Percentiles rank a stretch among this genome's conserved stretches.
Evolutionary conservation across 73 alveolate genomes (phyloP).

Genomic region (Diophrys appendiculata): DNA sequence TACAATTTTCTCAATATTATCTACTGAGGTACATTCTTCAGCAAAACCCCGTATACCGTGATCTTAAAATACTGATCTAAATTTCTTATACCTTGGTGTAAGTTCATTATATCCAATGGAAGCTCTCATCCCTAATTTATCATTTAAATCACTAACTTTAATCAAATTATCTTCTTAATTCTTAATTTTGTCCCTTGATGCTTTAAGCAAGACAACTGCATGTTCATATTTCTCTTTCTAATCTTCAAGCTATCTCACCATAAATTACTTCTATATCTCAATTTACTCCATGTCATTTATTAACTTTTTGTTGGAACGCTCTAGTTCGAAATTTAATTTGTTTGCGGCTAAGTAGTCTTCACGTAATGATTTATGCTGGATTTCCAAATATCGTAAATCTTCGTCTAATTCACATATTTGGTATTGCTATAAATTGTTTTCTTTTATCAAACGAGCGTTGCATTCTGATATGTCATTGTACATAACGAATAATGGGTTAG

Average conservation of each 20-base stretch:
- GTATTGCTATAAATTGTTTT: too few species aligned
- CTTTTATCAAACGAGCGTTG: too few species aligned
- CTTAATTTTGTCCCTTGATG: background rate
- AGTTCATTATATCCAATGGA: background rate
- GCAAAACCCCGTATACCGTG: background rate
- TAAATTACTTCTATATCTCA: background rate
- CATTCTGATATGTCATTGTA: too few species aligned
- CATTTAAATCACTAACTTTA: background rate
- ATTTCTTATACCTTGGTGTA: background rate
- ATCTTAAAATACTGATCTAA: too few species aligned
- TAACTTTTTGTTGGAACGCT: background rate
- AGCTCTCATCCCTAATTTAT: background rate
- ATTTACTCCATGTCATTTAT: background rate
- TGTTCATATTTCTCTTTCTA: background rate
- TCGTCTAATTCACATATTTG: background rate
- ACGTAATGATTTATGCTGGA: background rate
- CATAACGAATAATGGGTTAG: too few species aligned
- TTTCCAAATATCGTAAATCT: background rate
- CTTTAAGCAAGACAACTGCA: background rate
- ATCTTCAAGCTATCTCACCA: background rate
- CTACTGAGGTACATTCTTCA: background rate
- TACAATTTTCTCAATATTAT: background rate
- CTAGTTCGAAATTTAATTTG: background rate
- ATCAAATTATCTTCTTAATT: background rate
- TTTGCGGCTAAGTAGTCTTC: background rate